Conservation (phyloP, 129 eudicot genomes). For the Kitagawia praeruptora region DNA sequence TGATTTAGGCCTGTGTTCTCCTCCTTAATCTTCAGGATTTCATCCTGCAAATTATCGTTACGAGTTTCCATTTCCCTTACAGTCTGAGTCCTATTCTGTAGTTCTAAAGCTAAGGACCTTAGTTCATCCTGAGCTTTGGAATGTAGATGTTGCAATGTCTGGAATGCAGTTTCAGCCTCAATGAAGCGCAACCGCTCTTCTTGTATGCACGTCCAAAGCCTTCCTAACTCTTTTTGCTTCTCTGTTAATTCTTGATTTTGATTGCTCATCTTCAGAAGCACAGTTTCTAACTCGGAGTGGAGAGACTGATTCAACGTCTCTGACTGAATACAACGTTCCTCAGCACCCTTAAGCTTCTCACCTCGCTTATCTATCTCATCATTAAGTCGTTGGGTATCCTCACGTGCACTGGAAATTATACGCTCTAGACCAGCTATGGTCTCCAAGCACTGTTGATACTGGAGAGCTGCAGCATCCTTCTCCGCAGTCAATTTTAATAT, state of each 20-base stretch:
- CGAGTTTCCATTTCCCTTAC: slow-evolving; percentile 42
- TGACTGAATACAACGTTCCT: slow-evolving; percentile 51
- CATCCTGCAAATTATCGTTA: slow-evolving; percentile 46
- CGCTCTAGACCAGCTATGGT: slow-evolving; percentile 52
- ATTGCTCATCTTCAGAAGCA: slow-evolving; percentile 43
- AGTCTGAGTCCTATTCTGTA: slow-evolving; percentile 49
- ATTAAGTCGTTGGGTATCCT: slow-evolving; percentile 53
- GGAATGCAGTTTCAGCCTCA: slow-evolving; percentile 89
- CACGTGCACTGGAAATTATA: slow-evolving; percentile 34
- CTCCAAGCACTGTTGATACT: slow-evolving; percentile 54
- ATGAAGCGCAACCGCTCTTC: slow-evolving; percentile 83
- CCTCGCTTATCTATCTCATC: slow-evolving; percentile 51
- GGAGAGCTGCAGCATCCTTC: slow-evolving; percentile 53
- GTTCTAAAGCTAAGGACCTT: slow-evolving; percentile 52
- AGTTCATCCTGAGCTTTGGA: slow-evolving; percentile 81
- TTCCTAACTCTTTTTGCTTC: slow-evolving; percentile 86
- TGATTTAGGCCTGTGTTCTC: slow-evolving; percentile 60
- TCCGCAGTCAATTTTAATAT: slow-evolving; percentile 45
- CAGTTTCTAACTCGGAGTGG: slow-evolving; percentile 52
- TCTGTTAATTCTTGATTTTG: slow-evolving; percentile 71
- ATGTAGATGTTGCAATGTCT: slow-evolving; percentile 67
- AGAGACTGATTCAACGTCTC: slow-evolving; percentile 64
- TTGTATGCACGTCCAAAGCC: slow-evolving; percentile 77
- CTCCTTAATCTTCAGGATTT: slow-evolving; percentile 50
- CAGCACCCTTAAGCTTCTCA: slow-evolving; percentile 52